Evolutionary conservation across 257 asterid genomes (phyloP).

Genomic region (Solanum gracilifrons): DNA sequence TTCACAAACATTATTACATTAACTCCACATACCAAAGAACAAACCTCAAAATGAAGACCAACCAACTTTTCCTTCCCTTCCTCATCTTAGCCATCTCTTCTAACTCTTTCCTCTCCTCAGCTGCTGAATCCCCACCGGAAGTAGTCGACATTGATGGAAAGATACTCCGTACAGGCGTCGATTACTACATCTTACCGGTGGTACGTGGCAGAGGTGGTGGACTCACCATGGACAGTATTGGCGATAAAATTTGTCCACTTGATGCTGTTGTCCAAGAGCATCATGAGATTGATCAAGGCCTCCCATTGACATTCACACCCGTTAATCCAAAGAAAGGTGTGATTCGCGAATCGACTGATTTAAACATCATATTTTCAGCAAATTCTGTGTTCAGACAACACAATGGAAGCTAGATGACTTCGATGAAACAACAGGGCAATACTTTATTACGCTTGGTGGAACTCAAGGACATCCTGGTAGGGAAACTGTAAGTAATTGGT

Average conservation of each 20-base stretch:
- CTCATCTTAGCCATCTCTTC: background rate
- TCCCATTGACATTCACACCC: constrained; percentile 31
- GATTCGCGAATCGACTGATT: constrained; percentile 32
- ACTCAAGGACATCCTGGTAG: constrained; percentile 41
- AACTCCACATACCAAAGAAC: background rate
- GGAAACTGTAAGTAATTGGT: constrained; percentile 40
- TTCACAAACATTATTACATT: background rate
- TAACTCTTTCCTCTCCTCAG: background rate
- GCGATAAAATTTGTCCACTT: constrained; percentile 29
- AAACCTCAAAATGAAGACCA: background rate
- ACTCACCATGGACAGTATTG: constrained; percentile 22
- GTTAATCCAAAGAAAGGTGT: constrained; percentile 19
- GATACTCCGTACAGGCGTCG: background rate
- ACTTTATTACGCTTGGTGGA: constrained; percentile 30
- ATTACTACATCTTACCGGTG: constrained; percentile 40
- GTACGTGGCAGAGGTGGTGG: constrained; percentile 61
- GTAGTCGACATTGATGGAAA: constrained; percentile 3
- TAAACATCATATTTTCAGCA: constrained; percentile 35
- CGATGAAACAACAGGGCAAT: constrained; percentile 13
- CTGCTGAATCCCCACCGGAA: background rate
- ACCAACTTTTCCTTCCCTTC: background rate
- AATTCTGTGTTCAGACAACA: constrained; percentile 31
- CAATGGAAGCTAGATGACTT: constrained; percentile 26
- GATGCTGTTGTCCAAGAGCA: constrained; percentile 35
- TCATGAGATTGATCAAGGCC: constrained; percentile 23